Base-by-base conservation (phyloP, 768 basidiomycete genomes). In the Trametes cinnabarina region DNA sequence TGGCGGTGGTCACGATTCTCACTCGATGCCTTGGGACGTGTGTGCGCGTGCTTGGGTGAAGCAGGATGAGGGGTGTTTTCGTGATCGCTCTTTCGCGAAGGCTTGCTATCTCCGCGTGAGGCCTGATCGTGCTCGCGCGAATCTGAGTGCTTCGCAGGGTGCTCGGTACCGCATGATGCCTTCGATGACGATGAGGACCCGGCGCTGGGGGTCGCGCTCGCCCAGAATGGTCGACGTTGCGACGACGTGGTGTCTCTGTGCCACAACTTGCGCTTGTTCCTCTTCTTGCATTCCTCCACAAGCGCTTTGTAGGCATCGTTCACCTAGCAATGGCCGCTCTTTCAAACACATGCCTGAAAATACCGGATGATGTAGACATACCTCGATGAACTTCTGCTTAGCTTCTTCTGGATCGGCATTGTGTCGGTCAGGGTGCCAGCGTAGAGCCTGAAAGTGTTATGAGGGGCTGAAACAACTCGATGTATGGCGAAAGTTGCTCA, bases 381-480 rank as follows among this genome's bases (percentile, higher is more conserved):
- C 86, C 74, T 87, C 78, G 47, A 82, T 75, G 70, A 87, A 87
- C 64, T 75, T 76, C 62, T 77, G 76, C 49, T 79, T 79, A 17
- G 83, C 82, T 44, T 69, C 68, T 55, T 84, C 80, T 66, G 79
- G 82, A 58, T 79, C 76, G 25, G 75, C 69, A 20, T 69, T 63
- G 69, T 84, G 82, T 58, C 83, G 84, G 71, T 87, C 85, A 61
- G 85, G 85, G 63, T 87, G 85, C 84, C 85, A 88, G 65, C 77
- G 78, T 54, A 87, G 72, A 62, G 83, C 85, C 85, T 81, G 39
- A 60, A 30, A 35, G 59, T 9, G 32, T 50, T 49, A 23, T 53
- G 64, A 62, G 65, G 55, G 71, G 10, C 23, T 32, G 30, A 12
- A 32, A 6, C 30, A 65, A 26, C 43, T 54, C 50, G 64, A 60